A percentile compares a stretch with the other conserved stretches of the same genome.
Evolutionary conservation across 495 filamentous ascomycete genomes (phyloP).

Genomic region (Tuber magnatum): DNA sequence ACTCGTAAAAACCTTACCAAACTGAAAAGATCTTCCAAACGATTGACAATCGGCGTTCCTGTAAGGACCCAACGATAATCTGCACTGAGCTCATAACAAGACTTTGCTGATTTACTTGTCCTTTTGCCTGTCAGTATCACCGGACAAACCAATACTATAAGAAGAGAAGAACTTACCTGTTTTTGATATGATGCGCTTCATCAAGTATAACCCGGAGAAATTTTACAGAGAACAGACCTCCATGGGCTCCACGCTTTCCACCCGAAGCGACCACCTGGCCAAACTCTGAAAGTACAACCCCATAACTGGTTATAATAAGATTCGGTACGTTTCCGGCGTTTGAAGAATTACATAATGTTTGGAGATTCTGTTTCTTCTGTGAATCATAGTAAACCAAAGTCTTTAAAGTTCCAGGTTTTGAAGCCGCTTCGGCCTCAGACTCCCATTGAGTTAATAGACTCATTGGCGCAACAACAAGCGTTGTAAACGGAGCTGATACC

Average conservation of each 20-base stretch:
- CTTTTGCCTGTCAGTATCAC: slow-evolving; percentile 33
- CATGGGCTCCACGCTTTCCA: slow-evolving; percentile 53
- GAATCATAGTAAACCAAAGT: slow-evolving; percentile 82
- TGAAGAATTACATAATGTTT: slow-evolving; percentile 64
- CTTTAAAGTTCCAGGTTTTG: slow-evolving; percentile 69
- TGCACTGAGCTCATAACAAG: slow-evolving; percentile 81
- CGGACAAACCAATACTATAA: not conserved
- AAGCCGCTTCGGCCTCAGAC: slow-evolving; percentile 85
- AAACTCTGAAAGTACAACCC: slow-evolving; percentile 83
- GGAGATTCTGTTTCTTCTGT: slow-evolving; percentile 70
- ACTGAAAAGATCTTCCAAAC: slow-evolving; percentile 93
- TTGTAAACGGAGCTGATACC: slow-evolving; percentile 73
- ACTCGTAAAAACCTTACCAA: slow-evolving; percentile 84
- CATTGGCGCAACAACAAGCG: slow-evolving; percentile 90
- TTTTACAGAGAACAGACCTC: slow-evolving; percentile 79
- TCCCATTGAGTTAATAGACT: slow-evolving; percentile 93
- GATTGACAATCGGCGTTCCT: slow-evolving; percentile 94
- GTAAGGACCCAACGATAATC: slow-evolving; percentile 89
- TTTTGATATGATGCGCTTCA: slow-evolving; percentile 92
- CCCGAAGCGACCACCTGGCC: slow-evolving; percentile 55
- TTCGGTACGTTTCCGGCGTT: slow-evolving; percentile 72
- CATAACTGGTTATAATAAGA: slow-evolving; percentile 93
- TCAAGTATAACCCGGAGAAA: slow-evolving; percentile 94
- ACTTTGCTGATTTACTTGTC: slow-evolving; percentile 68
- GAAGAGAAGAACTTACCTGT: slow-evolving; percentile 54